Conservation (phyloP, 768 basidiomycete genomes). For the Phaeolepiota aurea region DNA sequence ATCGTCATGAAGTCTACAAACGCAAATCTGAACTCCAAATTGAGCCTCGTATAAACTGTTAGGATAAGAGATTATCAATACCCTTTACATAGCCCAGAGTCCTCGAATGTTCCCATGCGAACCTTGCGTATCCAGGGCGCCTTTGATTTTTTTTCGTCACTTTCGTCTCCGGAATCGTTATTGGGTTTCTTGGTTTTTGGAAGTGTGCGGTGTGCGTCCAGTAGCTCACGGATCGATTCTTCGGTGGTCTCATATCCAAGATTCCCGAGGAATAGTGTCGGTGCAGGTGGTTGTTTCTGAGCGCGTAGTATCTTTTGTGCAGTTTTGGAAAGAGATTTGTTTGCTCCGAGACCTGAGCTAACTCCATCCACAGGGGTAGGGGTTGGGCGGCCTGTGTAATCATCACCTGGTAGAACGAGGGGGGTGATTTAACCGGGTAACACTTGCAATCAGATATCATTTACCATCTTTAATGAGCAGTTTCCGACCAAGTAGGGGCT, state of each 20-base stretch:
- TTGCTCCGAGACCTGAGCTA: slow-evolving; percentile 22
- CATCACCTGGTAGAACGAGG: slow-evolving; percentile 41
- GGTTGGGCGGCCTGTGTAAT: slow-evolving; percentile 64
- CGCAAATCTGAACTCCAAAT: slow-evolving; percentile 56
- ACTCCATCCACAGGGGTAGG: slow-evolving; percentile 27
- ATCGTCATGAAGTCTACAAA: slow-evolving; percentile 85
- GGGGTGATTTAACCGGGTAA: not conserved
- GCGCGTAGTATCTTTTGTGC: slow-evolving; percentile 68
- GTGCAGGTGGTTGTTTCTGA: slow-evolving; percentile 79
- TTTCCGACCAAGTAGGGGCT: slow-evolving; percentile 73
- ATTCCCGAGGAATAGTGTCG: slow-evolving; percentile 90
- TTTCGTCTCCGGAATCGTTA: slow-evolving; percentile 19
- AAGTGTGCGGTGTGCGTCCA: slow-evolving; percentile 54
- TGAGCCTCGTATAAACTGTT: not conserved
- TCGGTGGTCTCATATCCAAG: slow-evolving; percentile 87
- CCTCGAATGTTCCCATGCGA: slow-evolving; percentile 93
- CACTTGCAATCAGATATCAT: slow-evolving; percentile 12
- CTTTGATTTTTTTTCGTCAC: slow-evolving; percentile 20
- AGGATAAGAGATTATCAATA: slow-evolving; percentile 25
- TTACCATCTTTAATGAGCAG: slow-evolving; percentile 90
- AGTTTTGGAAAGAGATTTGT: slow-evolving; percentile 47
- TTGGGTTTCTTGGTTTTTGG: slow-evolving; percentile 20
- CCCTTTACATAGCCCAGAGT: slow-evolving; percentile 95
- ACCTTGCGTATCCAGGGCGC: slow-evolving; percentile 70
- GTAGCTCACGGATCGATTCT: slow-evolving; percentile 58